Base-by-base conservation (phyloP, 305 asterid genomes). In the Salvia sclarea region DNA sequence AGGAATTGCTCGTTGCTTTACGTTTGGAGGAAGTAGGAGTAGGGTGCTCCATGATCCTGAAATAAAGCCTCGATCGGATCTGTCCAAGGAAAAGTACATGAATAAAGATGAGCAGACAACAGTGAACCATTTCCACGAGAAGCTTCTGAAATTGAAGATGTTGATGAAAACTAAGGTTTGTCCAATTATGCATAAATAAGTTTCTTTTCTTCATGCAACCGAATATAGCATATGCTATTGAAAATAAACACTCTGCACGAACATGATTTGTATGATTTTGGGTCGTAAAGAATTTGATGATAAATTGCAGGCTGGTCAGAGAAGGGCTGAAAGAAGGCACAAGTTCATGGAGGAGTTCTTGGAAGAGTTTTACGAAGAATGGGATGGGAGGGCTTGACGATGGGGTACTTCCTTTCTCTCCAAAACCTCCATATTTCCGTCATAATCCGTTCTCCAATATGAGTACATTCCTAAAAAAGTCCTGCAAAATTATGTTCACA, bases 1-100 rank as follows among this genome's bases (percentile, higher is more conserved):
- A 92, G 98, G 97, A 71, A 93, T 90, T 49, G 98, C 95, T 41
- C 95, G 97, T 54, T 93, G 97, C 83, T 93, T 90, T 64, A 87
- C 98, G 5, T 93, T 88, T 71, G 98, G 97, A 3, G 96, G 98
- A 52, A 90, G 88, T 78, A 87, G 95, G 84, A 84, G 82, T 35
- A 74, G 82, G 45, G 86, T 81, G 68, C 95, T 93, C 44, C 95
- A 93, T 64, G 95, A 93, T 69, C 95, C 97, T 31, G 74, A 73
- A 58, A 70, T 85, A 48, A 83, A 79, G 60, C 98, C 97, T 53
- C 92, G 97, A 52, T 75, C 83, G 4, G 91, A 84, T 73, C 76
- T 93, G 81, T 86, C 95, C 38, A 88, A 88, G 81, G 95, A 93
- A 13, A 79, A 83, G 44, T 93, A 93, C 83, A 86, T 90, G 90